phyloP scores from a whole-genome alignment of 108 stramenopile species.

The Craspedostauros australis region DNA sequence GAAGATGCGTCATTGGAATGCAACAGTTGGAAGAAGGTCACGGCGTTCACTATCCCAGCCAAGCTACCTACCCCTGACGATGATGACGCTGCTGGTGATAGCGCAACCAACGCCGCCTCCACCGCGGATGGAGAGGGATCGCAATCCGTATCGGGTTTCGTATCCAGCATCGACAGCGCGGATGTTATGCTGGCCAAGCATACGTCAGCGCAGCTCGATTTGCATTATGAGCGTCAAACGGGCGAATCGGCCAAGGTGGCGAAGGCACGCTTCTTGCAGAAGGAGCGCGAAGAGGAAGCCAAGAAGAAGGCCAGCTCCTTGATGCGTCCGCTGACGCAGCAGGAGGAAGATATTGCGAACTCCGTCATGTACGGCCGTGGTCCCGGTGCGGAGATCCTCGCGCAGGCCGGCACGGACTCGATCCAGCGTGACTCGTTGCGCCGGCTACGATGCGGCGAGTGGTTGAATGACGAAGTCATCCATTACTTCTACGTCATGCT shows the following conservation, averaged over 20 bases:
- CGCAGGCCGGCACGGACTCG: slow-evolving; percentile 55
- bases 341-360: slow-evolving; percentile 49
- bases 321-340: slow-evolving; percentile 55
- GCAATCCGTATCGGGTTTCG: neutral
- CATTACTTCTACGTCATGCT: slow-evolving; percentile 89
- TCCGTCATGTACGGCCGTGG: slow-evolving; percentile 50
- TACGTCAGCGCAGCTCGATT: neutral
- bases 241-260: slow-evolving; percentile 7
- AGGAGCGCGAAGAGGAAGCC: slow-evolving; percentile 42
- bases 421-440: slow-evolving; percentile 63
- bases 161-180: slow-evolving; percentile 10
- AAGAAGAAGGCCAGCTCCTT: slow-evolving; percentile 40
- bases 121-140: neutral
- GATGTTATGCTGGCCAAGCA: slow-evolving; percentile 13
- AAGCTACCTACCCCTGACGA: slow-evolving; percentile 1
- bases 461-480: slow-evolving; percentile 97
- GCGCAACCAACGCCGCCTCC: neutral
- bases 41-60: slow-evolving; percentile 15
- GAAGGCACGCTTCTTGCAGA: slow-evolving; percentile 28
- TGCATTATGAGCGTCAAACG: neutral
- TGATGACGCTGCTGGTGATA: slow-evolving; percentile 2
- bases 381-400: slow-evolving; percentile 42
- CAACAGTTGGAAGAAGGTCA: slow-evolving; percentile 36
- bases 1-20: neutral
- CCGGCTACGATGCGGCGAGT: slow-evolving; percentile 62